A percentile compares a stretch with the other conserved stretches of the same genome.
Conservation (phyloP, 192 early-diverging fungal species). For the Chytriomyces hyalinus region DNA sequence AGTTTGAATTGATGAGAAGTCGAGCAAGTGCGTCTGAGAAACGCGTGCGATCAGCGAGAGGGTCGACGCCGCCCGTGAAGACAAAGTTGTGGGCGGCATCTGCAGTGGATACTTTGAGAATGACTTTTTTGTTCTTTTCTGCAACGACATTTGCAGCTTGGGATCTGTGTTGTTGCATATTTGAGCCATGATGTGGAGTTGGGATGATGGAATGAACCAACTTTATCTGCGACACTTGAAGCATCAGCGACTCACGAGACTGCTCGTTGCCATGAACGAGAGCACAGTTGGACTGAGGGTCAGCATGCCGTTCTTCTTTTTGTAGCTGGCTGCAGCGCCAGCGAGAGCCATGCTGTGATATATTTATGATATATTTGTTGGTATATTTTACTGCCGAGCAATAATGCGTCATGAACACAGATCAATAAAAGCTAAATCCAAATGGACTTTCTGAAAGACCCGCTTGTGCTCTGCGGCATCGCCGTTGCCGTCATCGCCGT, state of each 20-base stretch:
- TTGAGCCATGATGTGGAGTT: neutral
- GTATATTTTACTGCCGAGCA: no score
- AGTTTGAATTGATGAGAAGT: conserved; percentile 7
- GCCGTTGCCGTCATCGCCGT: neutral
- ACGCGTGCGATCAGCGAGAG: conserved; percentile 45
- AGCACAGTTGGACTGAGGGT: neutral
- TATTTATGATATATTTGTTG: no score
- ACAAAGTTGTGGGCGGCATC: conserved; percentile 45
- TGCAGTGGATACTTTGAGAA: conserved; percentile 59
- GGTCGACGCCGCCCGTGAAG: conserved; percentile 53
- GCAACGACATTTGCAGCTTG: conserved; percentile 14
- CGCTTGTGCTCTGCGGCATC: neutral
- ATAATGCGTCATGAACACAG: no score
- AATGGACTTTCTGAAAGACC: no score
- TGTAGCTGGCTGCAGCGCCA: neutral
- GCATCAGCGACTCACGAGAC: neutral
- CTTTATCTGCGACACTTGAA: neutral
- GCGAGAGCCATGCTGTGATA: neutral
- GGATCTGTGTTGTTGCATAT: neutral
- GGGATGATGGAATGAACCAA: neutral
- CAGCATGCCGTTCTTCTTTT: conserved; percentile 11
- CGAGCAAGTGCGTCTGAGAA: neutral
- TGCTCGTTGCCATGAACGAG: neutral
- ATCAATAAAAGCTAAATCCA: no score
- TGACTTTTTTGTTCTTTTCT: conserved; percentile 46